A percentile compares a stretch with the other conserved stretches of the same genome.
Evolutionary conservation across 306 rosid species (phyloP).

Genomic region (Parietaria judaica): DNA sequence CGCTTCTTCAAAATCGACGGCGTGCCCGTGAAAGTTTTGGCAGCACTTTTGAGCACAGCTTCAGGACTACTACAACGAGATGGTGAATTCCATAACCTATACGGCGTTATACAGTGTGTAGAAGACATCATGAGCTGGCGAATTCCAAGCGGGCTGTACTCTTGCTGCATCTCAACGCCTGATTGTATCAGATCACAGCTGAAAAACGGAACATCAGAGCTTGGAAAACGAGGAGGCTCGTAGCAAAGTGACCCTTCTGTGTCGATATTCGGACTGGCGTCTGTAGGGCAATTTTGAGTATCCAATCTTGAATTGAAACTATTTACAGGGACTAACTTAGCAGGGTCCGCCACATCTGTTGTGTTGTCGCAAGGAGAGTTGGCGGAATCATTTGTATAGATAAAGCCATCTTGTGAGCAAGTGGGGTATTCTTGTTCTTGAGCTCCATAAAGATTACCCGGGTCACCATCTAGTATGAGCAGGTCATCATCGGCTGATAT

Average conservation of each 20-base stretch:
- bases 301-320: conserved; percentile 46
- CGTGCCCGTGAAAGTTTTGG: conserved; percentile 75
- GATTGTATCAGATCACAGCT: conserved; percentile 91
- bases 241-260: conserved; percentile 59
- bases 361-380: conserved; percentile 38
- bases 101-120: conserved; percentile 81
- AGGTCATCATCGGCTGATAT: conserved; percentile 47
- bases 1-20: conserved; percentile 95
- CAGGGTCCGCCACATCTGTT: conserved; percentile 30
- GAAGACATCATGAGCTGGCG: conserved; percentile 92
- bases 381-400: conserved; percentile 44
- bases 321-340: conserved; percentile 64
- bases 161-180: conserved; percentile 85
- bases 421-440: conserved; percentile 43
- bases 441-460: conserved; percentile 38
- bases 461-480: conserved; percentile 32
- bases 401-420: conserved; percentile 34
- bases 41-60: conserved; percentile 77
- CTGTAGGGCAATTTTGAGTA: conserved; percentile 29
- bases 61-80: conserved; percentile 66
- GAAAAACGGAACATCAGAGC: conserved; percentile 83
- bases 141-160: conserved; percentile 93
- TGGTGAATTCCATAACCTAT: conserved; percentile 91
- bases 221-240: conserved; percentile 95
- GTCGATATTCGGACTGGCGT: conserved; percentile 29